Conservation (phyloP, 345 rosid species). For the Acer saccharum region DNA sequence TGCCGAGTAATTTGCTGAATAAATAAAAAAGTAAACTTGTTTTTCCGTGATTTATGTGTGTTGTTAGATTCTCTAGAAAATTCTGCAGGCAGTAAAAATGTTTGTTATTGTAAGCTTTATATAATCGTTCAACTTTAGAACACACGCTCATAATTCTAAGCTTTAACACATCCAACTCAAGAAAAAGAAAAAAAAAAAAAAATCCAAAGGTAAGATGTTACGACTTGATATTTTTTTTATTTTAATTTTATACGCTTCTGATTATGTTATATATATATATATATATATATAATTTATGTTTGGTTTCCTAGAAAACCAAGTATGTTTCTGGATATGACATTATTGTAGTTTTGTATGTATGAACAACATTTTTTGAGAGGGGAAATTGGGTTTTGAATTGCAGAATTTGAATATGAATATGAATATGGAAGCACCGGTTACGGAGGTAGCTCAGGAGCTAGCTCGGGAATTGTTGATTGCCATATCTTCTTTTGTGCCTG, state of each 20-base stretch:
- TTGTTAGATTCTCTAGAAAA: background rate
- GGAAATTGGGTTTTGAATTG: background rate
- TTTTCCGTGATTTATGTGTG: background rate
- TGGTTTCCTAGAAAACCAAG: background rate
- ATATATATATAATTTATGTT: background rate
- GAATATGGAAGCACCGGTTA: slow-evolving; percentile 17
- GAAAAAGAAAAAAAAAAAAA: too few relatives aligned
- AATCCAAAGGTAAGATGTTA: too few relatives aligned
- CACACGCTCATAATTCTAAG: background rate
- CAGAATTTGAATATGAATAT: background rate
- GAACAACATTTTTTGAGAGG: too few relatives aligned
- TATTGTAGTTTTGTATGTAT: too few relatives aligned
- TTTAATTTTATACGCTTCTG: too few relatives aligned
- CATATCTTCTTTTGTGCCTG: slow-evolving; percentile 27
- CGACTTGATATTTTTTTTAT: too few relatives aligned
- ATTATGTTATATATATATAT: too few relatives aligned
- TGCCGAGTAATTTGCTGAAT: background rate
- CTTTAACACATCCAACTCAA: background rate
- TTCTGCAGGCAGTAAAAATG: too few relatives aligned
- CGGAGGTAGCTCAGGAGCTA: slow-evolving; percentile 21
- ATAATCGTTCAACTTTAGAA: too few relatives aligned
- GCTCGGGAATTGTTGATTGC: slow-evolving; percentile 28
- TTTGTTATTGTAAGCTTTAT: too few relatives aligned
- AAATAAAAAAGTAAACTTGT: too few relatives aligned
- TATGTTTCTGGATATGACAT: too few relatives aligned